Conservation (phyloP, 345 rosid species). For the Physaria fendleri region DNA sequence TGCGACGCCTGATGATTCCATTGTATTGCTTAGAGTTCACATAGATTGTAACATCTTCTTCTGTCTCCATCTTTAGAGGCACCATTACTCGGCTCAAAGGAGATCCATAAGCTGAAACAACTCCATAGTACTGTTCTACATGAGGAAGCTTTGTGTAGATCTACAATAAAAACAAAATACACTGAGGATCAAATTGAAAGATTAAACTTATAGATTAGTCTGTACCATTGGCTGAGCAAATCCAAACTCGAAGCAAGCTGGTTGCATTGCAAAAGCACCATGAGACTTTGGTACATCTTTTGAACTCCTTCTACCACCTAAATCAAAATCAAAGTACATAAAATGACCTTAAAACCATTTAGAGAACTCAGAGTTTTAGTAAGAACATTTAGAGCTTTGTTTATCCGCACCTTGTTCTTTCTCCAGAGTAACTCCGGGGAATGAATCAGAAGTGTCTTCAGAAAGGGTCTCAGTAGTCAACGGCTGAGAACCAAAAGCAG, state of each 20-base stretch:
- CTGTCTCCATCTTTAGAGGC: conserved; percentile 60
- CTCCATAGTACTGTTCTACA: conserved; percentile 57
- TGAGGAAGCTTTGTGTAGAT: conserved; percentile 54
- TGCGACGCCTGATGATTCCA: conserved; percentile 86
- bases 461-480: conserved; percentile 39
- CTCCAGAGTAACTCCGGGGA: conserved; percentile 39
- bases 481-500: conserved; percentile 45
- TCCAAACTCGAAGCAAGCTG: conserved; percentile 60
- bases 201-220: too few relatives aligned
- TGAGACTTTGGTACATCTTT: conserved; percentile 46
- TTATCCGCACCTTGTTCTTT: conserved; percentile 36
- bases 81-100: conserved; percentile 59
- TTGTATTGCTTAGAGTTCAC: conserved; percentile 95
- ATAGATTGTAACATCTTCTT: conserved; percentile 59
- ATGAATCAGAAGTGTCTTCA: conserved; percentile 36
- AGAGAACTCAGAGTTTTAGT: neutral
- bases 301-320: conserved; percentile 53
- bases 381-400: conserved; percentile 22
- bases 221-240: conserved; percentile 59
- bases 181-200: conserved; percentile 6
- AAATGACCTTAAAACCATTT: neutral
- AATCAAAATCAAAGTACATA: neutral
- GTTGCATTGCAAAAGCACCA: conserved; percentile 38
- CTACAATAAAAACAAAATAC: conserved; percentile 31
- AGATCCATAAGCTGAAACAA: conserved; percentile 61